Base-by-base conservation (phyloP, 495 filamentous ascomycete genomes). In the Annulohypoxylon maeteangense region DNA sequence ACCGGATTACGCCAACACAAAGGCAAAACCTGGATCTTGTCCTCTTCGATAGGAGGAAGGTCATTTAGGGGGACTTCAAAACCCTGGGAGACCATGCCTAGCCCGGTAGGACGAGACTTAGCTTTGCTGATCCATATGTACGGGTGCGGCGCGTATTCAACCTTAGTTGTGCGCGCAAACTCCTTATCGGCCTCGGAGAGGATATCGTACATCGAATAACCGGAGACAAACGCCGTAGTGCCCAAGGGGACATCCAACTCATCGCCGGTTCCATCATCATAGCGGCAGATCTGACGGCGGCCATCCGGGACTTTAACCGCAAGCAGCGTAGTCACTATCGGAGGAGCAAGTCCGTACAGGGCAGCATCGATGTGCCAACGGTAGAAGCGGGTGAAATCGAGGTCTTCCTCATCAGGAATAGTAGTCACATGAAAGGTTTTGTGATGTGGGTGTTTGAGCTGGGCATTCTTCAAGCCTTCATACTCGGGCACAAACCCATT, bases 291-390 rank as follows among this genome's bases (percentile, higher is more conserved):
- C 74, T 92, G 90, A 7, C 84, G 81, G 14, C 90, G 86, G 14
- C 89, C 90, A 40, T 82, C 80, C 0, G 90, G 90, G 1, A 93
- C 90, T 23, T 80, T 79, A 1, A 92, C 90, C 3, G 91, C 91
- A 53, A 92, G 75, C 7, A 93, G 82, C 0, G 89, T 88, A 0
- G 91, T 93, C 7, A 90, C 90, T 31, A 87, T 80, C 2, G 91
- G 89, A 2, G 91, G 90, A 32, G 91, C 86, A 16, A 91, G 82
- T 11, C 86, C 91, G 74, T 93, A 93, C 3, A 92, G 81, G 6
- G 91, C 90, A 8, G 91, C 91, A 75, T 93, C 91, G 61, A 93
- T 92, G 72, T 93, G 91, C 91, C 90, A 93, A 34, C 91, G 82
- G 77, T 91, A 92, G 78, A 92, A 93, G 23, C 90, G 87, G 4